Evolutionary conservation across 2,329 filamentous ascomycete species (phyloP).

Genomic region (Colletotrichum spaethianum): DNA sequence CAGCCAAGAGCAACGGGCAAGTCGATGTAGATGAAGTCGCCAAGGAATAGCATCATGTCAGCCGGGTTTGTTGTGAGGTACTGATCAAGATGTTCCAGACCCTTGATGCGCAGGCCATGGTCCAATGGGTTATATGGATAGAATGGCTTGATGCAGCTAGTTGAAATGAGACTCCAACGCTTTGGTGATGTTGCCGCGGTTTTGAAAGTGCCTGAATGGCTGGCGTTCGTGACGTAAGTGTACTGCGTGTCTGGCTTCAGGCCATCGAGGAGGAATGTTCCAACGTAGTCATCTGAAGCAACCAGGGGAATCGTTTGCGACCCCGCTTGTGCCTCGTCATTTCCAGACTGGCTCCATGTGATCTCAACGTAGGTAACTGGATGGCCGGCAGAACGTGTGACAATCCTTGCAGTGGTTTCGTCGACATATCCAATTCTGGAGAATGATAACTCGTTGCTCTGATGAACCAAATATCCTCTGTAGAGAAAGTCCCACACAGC

Average conservation of each 20-base stretch:
- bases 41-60: constrained; percentile 68
- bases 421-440: constrained; percentile 76
- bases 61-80: constrained; percentile 23
- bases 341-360: constrained; percentile 50
- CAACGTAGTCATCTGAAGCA: constrained; percentile 73
- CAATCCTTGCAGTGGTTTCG: constrained; percentile 69
- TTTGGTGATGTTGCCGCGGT: constrained; percentile 63
- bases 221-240: constrained; percentile 72
- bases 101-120: constrained; percentile 73
- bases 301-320: constrained; percentile 62
- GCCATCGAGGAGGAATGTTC: constrained; percentile 64
- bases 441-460: constrained; percentile 71
- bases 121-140: constrained; percentile 75
- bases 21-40: constrained; percentile 75
- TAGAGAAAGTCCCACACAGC: constrained; percentile 66
- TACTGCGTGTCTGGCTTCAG: constrained; percentile 72
- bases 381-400: constrained; percentile 70
- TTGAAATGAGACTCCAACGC: constrained; percentile 70
- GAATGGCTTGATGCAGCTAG: constrained; percentile 78
- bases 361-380: constrained; percentile 54
- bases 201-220: constrained; percentile 72
- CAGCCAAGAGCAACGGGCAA: constrained; percentile 55
- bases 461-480: constrained; percentile 68
- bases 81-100: constrained; percentile 62
- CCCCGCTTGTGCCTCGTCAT: too few species aligned